phyloP scores from a whole-genome alignment of 345 rosid genomes.

The Mercurialis annua region DNA sequence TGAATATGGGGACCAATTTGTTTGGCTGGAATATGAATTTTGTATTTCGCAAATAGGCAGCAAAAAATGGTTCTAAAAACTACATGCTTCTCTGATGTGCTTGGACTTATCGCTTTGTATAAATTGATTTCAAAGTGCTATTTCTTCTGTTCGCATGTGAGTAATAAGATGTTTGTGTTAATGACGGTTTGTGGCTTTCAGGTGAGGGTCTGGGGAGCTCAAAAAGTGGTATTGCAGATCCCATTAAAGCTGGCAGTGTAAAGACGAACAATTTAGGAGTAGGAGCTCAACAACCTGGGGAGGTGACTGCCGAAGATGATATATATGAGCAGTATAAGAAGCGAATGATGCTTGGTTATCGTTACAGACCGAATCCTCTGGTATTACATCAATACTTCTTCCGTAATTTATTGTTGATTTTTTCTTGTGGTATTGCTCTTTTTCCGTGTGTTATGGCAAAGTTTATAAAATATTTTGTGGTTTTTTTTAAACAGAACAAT shows the following conservation, averaged over 20 bases:
- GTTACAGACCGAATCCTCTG: slow-evolving; percentile 93
- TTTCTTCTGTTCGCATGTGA: background rate
- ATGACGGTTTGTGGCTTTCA: slow-evolving; percentile 28
- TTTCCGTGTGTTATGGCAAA: background rate
- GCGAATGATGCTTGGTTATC: slow-evolving; percentile 99
- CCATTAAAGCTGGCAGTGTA: slow-evolving; percentile 80
- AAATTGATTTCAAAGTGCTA: slow-evolving; percentile 2
- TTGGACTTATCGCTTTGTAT: background rate
- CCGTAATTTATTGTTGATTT: background rate
- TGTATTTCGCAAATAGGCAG: background rate
- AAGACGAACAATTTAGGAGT: slow-evolving; percentile 91
- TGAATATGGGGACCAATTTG: background rate
- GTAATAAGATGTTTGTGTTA: background rate
- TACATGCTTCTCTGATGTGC: background rate
- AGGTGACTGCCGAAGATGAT: slow-evolving; percentile 86
- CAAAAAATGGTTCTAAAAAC: background rate
- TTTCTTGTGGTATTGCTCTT: background rate
- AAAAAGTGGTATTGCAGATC: slow-evolving; percentile 85
- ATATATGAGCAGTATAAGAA: slow-evolving; percentile 98
- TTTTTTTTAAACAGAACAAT: slow-evolving; percentile 44
- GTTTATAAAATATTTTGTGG: slow-evolving; percentile 1
- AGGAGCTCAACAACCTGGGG: slow-evolving; percentile 92
- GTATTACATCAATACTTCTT: slow-evolving; percentile 29
- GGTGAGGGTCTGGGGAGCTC: slow-evolving; percentile 99
- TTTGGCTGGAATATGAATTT: background rate